Conservation (phyloP, 2,329 filamentous ascomycete genomes). For the Fusarium sp. region DNA sequence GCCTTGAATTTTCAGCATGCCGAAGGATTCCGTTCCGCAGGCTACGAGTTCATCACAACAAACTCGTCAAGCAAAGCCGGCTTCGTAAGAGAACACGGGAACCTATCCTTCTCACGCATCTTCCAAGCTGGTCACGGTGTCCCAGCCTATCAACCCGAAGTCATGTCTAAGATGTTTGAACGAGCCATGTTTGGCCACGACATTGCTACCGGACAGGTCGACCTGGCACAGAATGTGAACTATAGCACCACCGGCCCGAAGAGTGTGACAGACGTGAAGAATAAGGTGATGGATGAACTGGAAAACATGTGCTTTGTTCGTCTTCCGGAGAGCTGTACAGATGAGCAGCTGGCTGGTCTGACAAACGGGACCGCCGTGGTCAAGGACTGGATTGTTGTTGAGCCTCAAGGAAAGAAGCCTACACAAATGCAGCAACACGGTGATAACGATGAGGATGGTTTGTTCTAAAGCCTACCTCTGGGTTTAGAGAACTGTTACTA, state of each 20-base stretch:
- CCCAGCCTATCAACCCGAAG: slow-evolving; percentile 68
- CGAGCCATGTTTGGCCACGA: slow-evolving; percentile 66
- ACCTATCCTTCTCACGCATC: slow-evolving; percentile 73
- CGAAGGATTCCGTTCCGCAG: slow-evolving; percentile 68
- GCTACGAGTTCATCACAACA: slow-evolving; percentile 76
- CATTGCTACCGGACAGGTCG: slow-evolving; percentile 63
- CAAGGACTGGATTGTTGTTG: slow-evolving; percentile 33
- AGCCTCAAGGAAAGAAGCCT: slow-evolving; percentile 17
- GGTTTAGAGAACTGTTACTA: not conserved
- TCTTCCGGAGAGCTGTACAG: slow-evolving; percentile 56
- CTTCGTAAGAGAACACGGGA: slow-evolving; percentile 80
- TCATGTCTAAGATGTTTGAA: slow-evolving; percentile 66
- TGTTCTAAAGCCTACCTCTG: not conserved
- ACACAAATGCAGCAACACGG: not conserved
- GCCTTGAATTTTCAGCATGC: slow-evolving; percentile 69
- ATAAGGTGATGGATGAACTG: slow-evolving; percentile 58
- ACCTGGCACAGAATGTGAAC: slow-evolving; percentile 52
- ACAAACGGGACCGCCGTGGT: slow-evolving; percentile 32
- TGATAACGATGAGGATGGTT: not conserved
- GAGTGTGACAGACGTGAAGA: slow-evolving; percentile 64
- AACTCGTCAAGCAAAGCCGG: slow-evolving; percentile 75
- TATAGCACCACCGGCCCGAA: slow-evolving; percentile 55
- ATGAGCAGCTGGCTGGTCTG: slow-evolving; percentile 37
- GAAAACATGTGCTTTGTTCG: slow-evolving; percentile 70
- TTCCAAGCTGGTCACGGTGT: slow-evolving; percentile 73